phyloP scores from a whole-genome alignment of 768 basidiomycete genomes.

The Mrakia blollopis region DNA sequence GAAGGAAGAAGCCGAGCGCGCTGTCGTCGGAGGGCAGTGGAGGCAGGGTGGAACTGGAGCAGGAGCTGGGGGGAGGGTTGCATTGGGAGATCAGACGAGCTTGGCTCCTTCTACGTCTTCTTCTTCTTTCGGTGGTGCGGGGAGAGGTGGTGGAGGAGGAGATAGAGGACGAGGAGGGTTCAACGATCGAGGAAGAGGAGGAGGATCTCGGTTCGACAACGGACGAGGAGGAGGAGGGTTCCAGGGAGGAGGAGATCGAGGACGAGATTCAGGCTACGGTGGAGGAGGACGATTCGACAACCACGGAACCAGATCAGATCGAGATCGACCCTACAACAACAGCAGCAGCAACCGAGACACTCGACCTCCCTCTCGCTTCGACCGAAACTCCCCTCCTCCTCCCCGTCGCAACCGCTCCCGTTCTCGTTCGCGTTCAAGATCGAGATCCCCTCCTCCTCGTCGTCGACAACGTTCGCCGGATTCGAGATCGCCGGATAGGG shows the following conservation, averaged over 20 bases:
- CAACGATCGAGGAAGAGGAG: constrained; percentile 3
- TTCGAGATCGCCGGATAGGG: constrained; percentile 48
- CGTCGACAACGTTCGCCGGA: constrained; percentile 32
- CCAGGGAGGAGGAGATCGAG: constrained; percentile 11
- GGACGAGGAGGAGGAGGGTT: constrained; percentile 6
- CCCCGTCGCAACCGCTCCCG: constrained; percentile 38
- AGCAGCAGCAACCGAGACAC: constrained; percentile 1
- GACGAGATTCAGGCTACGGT: not conserved
- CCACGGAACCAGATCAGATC: not conserved
- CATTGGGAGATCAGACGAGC: not conserved
- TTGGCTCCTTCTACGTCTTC: not conserved
- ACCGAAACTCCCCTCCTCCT: constrained; percentile 17
- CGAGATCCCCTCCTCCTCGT: constrained; percentile 44
- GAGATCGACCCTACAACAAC: not conserved
- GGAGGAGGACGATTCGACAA: constrained; percentile 16
- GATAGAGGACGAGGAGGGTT: not conserved
- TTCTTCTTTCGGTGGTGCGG: no score
- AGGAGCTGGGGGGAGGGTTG: not conserved
- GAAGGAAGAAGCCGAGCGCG: constrained; percentile 45
- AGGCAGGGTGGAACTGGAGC: constrained; percentile 13
- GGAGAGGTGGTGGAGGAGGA: constrained; percentile 48
- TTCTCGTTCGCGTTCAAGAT: constrained; percentile 48
- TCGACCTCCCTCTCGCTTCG: constrained; percentile 24
- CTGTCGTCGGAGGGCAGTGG: constrained; percentile 48
- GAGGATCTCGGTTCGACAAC: not conserved